Conservation (phyloP, 1,284 basidiomycete genomes). For the Ustilago xerochloae region DNA sequence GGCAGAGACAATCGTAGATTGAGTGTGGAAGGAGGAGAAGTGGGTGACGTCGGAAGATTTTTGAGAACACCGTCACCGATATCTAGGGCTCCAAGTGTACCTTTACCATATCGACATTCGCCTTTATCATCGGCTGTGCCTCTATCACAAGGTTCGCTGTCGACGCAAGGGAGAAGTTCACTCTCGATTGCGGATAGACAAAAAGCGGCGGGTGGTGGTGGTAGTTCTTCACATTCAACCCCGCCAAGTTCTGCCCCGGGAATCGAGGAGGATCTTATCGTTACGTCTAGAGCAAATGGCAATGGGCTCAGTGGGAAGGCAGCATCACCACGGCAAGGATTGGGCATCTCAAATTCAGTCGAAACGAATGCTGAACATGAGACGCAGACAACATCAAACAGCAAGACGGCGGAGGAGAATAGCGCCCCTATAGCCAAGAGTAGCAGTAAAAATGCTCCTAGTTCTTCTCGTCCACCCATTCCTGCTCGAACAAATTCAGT, state of each 20-base stretch:
- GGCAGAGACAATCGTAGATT: neutral
- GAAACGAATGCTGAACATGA: neutral
- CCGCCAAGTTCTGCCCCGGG: constrained; percentile 14
- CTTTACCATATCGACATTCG: constrained; percentile 34
- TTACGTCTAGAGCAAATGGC: too few relatives aligned
- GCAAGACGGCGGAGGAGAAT: neutral
- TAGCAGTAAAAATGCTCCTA: neutral
- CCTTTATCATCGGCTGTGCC: constrained; percentile 1
- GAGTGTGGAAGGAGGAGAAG: neutral
- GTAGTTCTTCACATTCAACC: constrained; percentile 5
- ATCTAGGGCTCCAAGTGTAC: constrained; percentile 10
- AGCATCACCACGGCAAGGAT: too few relatives aligned
- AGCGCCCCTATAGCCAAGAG: neutral
- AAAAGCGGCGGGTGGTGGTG: neutral
- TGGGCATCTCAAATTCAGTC: too few relatives aligned
- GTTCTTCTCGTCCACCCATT: constrained; percentile 16
- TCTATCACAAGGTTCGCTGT: constrained; percentile 6
- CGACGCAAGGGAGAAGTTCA: constrained; percentile 14
- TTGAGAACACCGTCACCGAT: constrained; percentile 20
- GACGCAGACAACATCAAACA: neutral
- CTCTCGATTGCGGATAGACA: neutral
- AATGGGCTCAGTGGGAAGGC: too few relatives aligned
- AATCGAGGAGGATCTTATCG: neutral
- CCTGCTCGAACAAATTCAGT: constrained; percentile 21
- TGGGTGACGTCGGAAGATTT: neutral